phyloP scores from a whole-genome alignment of 2,329 filamentous ascomycete genomes.

The Microsporum canis region DNA sequence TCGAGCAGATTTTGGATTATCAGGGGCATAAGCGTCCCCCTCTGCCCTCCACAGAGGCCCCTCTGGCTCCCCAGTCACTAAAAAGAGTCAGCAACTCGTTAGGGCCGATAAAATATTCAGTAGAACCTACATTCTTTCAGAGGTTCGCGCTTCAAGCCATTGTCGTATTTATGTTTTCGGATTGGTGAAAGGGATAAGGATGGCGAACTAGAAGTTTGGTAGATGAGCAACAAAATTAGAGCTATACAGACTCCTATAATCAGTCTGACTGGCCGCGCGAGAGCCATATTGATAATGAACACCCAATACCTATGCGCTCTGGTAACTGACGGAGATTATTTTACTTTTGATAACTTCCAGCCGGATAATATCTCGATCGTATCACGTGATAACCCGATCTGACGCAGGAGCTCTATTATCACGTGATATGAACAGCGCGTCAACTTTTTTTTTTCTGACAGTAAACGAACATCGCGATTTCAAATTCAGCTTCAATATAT shows the following conservation, averaged over 20 bases:
- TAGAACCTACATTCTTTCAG: conserved; percentile 65
- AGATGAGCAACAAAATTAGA: conserved; percentile 67
- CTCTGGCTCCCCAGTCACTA: conserved; percentile 73
- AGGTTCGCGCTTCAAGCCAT: conserved; percentile 65
- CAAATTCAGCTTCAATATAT: neutral
- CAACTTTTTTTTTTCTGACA: neutral
- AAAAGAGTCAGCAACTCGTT: conserved; percentile 12
- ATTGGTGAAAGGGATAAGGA: conserved; percentile 17
- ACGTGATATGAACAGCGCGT: neutral
- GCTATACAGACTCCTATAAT: conserved; percentile 60
- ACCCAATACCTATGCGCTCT: neutral
- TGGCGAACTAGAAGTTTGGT: conserved; percentile 57
- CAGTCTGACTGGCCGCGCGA: conserved; percentile 74
- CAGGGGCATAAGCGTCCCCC: conserved; percentile 64
- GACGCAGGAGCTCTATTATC: neutral
- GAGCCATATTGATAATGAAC: conserved; percentile 51
- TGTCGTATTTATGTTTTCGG: conserved; percentile 35
- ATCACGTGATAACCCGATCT: neutral
- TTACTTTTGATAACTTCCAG: neutral
- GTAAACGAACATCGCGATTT: neutral
- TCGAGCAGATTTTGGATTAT: conserved; percentile 63
- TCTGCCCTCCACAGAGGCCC: conserved; percentile 62
- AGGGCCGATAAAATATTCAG: conserved; percentile 2
- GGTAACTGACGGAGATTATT: neutral
- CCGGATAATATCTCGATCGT: neutral